Evolutionary conservation across 2,329 filamentous ascomycete genomes (phyloP).

Genomic region (Sporothrix globosa): DNA sequence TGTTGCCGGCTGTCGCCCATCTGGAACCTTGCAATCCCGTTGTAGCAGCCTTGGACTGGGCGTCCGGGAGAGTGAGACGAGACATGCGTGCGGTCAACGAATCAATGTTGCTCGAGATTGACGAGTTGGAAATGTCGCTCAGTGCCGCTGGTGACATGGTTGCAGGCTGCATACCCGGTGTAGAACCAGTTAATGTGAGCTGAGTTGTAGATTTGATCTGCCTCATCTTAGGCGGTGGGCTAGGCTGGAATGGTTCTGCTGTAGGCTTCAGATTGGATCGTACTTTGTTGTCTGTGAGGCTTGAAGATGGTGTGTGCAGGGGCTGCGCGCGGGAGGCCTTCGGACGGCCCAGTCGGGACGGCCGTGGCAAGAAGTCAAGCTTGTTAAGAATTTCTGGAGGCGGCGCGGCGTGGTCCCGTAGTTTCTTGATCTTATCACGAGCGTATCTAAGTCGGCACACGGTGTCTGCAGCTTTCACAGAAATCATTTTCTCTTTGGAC

Average conservation of each 20-base stretch:
- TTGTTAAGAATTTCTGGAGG: conserved; percentile 3
- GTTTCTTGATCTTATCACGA: not conserved
- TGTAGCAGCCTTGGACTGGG: not conserved
- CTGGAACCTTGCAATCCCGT: conserved; percentile 29
- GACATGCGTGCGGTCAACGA: not conserved
- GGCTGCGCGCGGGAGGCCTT: not conserved
- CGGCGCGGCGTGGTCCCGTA: not conserved
- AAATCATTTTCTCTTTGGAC: not conserved
- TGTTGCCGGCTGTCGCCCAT: conserved; percentile 28
- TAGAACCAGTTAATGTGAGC: not conserved
- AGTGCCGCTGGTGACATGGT: not conserved
- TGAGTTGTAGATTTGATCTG: too few species aligned
- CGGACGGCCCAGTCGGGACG: not conserved
- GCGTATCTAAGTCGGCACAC: conserved; percentile 1
- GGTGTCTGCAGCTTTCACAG: not conserved
- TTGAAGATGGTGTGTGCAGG: not conserved
- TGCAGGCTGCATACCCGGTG: not conserved
- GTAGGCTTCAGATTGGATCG: not conserved
- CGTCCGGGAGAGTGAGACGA: not conserved
- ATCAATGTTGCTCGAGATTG: not conserved
- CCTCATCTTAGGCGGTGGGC: not conserved
- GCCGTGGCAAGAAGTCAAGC: conserved; percentile 5
- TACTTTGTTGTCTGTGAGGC: not conserved
- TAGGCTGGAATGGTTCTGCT: not conserved
- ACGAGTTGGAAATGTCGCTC: not conserved